phyloP scores from a whole-genome alignment of 352 stramenopile genomes.

The Pythium sp. region DNA sequence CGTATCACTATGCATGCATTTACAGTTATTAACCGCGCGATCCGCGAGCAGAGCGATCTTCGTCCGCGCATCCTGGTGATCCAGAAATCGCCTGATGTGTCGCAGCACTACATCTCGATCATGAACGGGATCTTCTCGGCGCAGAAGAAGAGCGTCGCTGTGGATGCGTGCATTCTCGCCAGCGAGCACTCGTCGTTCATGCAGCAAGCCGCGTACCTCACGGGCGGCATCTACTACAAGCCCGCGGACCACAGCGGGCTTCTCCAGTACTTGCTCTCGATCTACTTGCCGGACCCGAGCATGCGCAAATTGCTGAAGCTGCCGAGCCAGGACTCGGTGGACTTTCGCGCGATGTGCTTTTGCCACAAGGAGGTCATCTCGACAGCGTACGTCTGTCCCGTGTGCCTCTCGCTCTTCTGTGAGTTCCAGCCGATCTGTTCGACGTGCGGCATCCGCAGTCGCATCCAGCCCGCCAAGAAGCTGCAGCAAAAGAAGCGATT shows the following conservation, averaged over 20 bases:
- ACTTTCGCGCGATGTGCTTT: slow-evolving; percentile 89
- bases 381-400: slow-evolving; percentile 81
- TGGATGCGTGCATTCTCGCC: slow-evolving; percentile 78
- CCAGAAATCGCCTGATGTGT: slow-evolving; percentile 81
- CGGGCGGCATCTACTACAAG: slow-evolving; percentile 87
- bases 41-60: slow-evolving; percentile 72
- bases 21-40: slow-evolving; percentile 83
- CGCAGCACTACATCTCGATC: slow-evolving; percentile 87
- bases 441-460: slow-evolving; percentile 84
- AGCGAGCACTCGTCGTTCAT: slow-evolving; percentile 82
- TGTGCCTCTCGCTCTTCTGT: slow-evolving; percentile 88
- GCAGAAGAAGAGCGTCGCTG: slow-evolving; percentile 81
- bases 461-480: slow-evolving; percentile 74
- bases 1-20: slow-evolving; percentile 3
- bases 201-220: slow-evolving; percentile 86
- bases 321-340: slow-evolving; percentile 82
- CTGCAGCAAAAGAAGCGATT: slow-evolving; percentile 45
- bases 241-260: slow-evolving; percentile 61
- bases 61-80: slow-evolving; percentile 81
- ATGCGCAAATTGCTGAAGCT: slow-evolving; percentile 82
- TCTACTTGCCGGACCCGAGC: slow-evolving; percentile 80
- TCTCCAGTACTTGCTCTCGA: slow-evolving; percentile 84
- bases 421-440: slow-evolving; percentile 86
- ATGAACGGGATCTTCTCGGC: slow-evolving; percentile 91
- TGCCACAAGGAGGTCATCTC: slow-evolving; percentile 84